Base-by-base conservation (phyloP, 441 rosid genomes). In the Gossypium aridum region DNA sequence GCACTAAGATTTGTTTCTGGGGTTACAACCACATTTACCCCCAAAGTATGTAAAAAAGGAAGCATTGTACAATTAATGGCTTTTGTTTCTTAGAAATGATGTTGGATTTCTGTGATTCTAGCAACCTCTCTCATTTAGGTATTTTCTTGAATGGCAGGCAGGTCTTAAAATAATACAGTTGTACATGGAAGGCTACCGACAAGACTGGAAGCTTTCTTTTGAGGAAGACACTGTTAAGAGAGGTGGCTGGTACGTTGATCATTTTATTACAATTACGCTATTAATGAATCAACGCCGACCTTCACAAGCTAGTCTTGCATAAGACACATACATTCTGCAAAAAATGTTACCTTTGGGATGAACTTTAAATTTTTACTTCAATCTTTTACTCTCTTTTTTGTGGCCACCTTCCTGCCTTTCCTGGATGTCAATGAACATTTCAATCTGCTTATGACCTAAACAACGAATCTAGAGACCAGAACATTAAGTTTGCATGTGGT, bases 131-230 rank as follows among this genome's bases (percentile, higher is more conserved):
- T 78, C 45, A 55, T 76, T 55, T 39, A 45, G 17, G 72, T 72
- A 47, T 17, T 59, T 77, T 37, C 62, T 45, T 31, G 59, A 59
- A 43, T 34, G 47, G 4, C 81, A 93, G 99, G 94, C 98, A 45
- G 99, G 96, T 77, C 83, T 95, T 59, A 90, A 93, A 91, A 87
- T 95, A 75, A 86, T 95, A 73, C 91, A 95, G 82, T 79, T 54
- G 2, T 95, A 95, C 87, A 89, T 87, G 98, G 98, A 90, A 87
- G 99, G 97, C 70, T 95, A 91, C 81, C 87, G 96, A 64, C 99
- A 91, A 83, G 97, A 95, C 84, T 95, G 98, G 99, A 86, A 93
- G 73, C 97, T 95, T 83, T 93, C 98, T 12, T 89, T 77, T 61
- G 92, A 87, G 83, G 87, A 80, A 64, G 97, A 91, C 68, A 95